phyloP scores from a whole-genome alignment of 306 rosid species.

The Comarum palustre region DNA sequence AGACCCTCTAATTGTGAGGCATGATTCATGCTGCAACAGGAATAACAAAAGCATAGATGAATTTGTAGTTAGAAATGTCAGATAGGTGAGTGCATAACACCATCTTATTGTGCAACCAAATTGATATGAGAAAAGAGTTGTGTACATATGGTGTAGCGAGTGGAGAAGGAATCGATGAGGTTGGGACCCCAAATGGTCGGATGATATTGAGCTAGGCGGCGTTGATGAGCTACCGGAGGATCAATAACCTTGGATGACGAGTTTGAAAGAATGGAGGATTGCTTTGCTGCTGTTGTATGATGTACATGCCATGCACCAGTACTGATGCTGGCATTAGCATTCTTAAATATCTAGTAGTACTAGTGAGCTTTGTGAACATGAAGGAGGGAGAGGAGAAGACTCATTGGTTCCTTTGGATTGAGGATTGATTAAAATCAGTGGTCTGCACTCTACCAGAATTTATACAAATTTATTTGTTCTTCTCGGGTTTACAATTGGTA shows the following conservation, averaged over 20 bases:
- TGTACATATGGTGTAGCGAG: slow-evolving; percentile 15
- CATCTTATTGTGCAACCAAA: not conserved
- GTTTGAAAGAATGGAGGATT: slow-evolving; percentile 4
- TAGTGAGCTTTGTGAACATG: not conserved
- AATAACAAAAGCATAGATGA: not conserved
- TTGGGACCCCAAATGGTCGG: slow-evolving; percentile 25
- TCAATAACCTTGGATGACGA: not conserved
- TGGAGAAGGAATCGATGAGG: slow-evolving; percentile 27
- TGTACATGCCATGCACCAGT: not conserved
- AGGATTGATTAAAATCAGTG: not conserved
- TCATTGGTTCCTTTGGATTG: not conserved
- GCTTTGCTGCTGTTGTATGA: not conserved
- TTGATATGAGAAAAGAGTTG: not conserved
- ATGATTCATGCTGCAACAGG: slow-evolving; percentile 22
- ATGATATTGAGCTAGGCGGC: slow-evolving; percentile 32
- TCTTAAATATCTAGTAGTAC: not conserved
- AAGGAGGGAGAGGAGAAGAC: not conserved
- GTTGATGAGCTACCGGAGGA: not conserved
- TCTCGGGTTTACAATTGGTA: not conserved
- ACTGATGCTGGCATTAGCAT: not conserved
- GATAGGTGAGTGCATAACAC: not conserved
- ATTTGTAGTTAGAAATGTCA: not conserved
- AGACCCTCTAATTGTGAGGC: slow-evolving; percentile 15
- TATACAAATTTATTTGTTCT: not conserved
- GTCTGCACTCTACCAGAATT: not conserved